Conservation (phyloP, 768 basidiomycete genomes). For the Boletus edulis region DNA sequence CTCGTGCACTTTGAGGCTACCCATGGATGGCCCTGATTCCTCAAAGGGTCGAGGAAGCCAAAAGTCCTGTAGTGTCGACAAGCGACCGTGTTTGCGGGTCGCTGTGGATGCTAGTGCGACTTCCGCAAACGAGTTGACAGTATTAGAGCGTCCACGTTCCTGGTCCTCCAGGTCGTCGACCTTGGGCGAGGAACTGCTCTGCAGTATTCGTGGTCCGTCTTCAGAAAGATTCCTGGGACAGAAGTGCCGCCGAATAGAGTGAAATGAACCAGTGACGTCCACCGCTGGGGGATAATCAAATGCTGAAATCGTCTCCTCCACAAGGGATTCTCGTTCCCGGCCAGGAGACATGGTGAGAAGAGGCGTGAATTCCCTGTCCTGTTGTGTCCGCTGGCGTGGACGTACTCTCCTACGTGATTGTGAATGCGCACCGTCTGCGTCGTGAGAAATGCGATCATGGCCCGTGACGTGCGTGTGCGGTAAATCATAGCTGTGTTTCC, state of each 20-base stretch:
- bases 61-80: constrained; percentile 17
- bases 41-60: constrained; percentile 21
- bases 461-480: not conserved
- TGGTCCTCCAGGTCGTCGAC: not conserved
- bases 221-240: not conserved
- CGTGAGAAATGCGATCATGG: not conserved
- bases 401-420: constrained; percentile 1
- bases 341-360: constrained; percentile 20
- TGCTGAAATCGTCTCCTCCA: constrained; percentile 1
- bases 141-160: constrained; percentile 9
- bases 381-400: constrained; percentile 2
- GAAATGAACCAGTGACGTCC: not conserved
- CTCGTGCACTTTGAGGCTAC: constrained; percentile 10
- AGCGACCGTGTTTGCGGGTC: not conserved
- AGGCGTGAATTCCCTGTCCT: constrained; percentile 20
- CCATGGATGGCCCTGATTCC: not conserved
- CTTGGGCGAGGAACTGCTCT: not conserved
- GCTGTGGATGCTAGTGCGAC: constrained; percentile 16
- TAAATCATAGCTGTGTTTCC: constrained; percentile 8
- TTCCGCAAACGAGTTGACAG: constrained; percentile 13
- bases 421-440: not conserved
- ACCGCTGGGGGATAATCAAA: not conserved
- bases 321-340: not conserved
- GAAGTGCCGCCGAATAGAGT: constrained; percentile 1
- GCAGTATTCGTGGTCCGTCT: constrained; percentile 1